Evolutionary conservation across 352 stramenopile genomes (phyloP).

Genomic region (Elongisporangium prolatum): DNA sequence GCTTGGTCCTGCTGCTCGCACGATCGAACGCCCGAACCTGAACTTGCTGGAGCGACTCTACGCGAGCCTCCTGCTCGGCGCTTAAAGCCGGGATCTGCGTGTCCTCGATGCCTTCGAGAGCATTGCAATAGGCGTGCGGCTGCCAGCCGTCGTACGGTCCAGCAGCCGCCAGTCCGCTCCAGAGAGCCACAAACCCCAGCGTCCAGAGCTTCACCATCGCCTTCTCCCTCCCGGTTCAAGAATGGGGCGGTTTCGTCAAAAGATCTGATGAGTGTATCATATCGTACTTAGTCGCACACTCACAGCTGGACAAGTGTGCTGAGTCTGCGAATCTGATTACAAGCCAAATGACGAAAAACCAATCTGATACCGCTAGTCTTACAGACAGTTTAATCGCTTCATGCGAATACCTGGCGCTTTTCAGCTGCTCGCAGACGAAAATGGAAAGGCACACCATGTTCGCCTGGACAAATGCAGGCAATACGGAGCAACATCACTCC

Average conservation of each 20-base stretch:
- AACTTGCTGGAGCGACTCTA: constrained; percentile 77
- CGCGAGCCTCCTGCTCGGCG: constrained; percentile 40
- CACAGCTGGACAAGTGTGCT: not conserved
- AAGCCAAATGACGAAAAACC: not conserved
- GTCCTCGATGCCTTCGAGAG: constrained; percentile 50
- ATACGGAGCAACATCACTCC: no score
- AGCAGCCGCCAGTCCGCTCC: constrained; percentile 9
- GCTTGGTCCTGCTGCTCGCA: not conserved
- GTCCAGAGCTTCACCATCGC: not conserved
- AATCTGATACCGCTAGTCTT: no score
- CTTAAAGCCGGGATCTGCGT: constrained; percentile 55
- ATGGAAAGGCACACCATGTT: no score
- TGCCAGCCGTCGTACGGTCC: constrained; percentile 70
- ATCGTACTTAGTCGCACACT: not conserved
- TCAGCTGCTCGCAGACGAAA: no score
- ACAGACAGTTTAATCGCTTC: no score
- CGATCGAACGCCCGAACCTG: constrained; percentile 27
- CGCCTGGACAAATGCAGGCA: no score
- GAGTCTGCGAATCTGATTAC: not conserved
- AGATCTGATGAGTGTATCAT: not conserved
- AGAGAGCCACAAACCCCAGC: not conserved
- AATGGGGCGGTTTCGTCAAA: not conserved
- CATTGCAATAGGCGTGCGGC: constrained; percentile 80
- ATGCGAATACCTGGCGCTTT: no score
- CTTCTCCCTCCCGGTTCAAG: not conserved